Base-by-base conservation (phyloP, 805 yeast genomes). In the Sugiyamaella valdiviana region DNA sequence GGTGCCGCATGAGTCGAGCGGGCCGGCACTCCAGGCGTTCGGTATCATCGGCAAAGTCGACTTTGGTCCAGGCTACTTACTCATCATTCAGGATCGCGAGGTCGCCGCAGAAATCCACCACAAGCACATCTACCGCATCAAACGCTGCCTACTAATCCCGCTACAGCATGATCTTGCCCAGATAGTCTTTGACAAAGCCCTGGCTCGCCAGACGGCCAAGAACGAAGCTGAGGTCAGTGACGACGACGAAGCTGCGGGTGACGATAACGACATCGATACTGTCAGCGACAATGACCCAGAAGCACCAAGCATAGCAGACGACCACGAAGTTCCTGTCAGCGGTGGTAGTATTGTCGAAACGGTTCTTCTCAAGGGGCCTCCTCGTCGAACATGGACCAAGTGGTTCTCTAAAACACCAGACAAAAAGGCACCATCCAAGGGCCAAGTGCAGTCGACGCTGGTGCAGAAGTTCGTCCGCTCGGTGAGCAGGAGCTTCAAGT, bases 11-110 rank as follows among this genome's bases (percentile, higher is more conserved):
- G 9, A 12, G 10, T 26, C 32, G 9, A n/a, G 32, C 7, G 14
- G n/a, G n/a, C 23, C 7, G 9, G 16, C 42, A 15, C 43, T 44
- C 15, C 17, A 32, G n/a, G n/a, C 14, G 6, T 43, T 44, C 37
- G 59, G 59, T 14, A 24, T 56, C 7, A 23, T 56, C 9, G 59
- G 59, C 2, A 39, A 46, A 38, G 36, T 56, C 5, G 46, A 51
- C 44, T 39, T 43, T 38, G 55, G 57, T 6, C 44, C 45, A 5
- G 57, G 59, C 15, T 57, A 43, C 38, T 24, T 58, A 19, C 12
- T 58, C 2, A 51, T 49, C 12, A 50, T 58, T 10, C 55, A 57
- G 7, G 46, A 46, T 3, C 23, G 52, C 12, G 48, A 51, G 35
- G 23, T 14, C 19, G 60, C 44, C 12, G 50, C 54, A 12, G 19